phyloP scores from a whole-genome alignment of 2,329 filamentous ascomycete species.

The Neofusicoccum sp. region DNA sequence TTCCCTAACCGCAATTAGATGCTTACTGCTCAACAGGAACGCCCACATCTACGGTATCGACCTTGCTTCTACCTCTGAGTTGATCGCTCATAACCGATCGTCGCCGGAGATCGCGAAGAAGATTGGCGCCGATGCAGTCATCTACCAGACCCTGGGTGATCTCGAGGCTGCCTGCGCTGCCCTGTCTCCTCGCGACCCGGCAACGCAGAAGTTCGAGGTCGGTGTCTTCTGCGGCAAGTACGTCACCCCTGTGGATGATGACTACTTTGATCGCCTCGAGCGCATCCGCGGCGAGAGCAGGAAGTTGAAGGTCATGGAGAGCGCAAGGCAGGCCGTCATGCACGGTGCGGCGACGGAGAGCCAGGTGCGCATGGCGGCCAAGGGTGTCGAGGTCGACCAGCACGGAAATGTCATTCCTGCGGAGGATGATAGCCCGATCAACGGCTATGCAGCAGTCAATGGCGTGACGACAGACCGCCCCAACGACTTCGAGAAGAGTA shows the following conservation, averaged over 20 bases:
- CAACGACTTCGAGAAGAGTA: slow-evolving; percentile 27
- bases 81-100: slow-evolving; percentile 68
- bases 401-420: slow-evolving; percentile 58
- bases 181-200: slow-evolving; percentile 58
- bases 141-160: slow-evolving; percentile 74
- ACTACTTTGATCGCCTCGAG: slow-evolving; percentile 81
- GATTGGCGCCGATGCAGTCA: slow-evolving; percentile 73
- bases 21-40: slow-evolving; percentile 44
- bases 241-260: slow-evolving; percentile 72
- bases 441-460: slow-evolving; percentile 24
- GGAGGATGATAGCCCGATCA: slow-evolving; percentile 23
- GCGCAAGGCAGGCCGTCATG: slow-evolving; percentile 63
- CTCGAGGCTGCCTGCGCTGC: slow-evolving; percentile 77
- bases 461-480: slow-evolving; percentile 14
- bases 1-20: neutral
- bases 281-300: slow-evolving; percentile 67
- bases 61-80: slow-evolving; percentile 66
- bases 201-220: slow-evolving; percentile 72
- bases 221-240: slow-evolving; percentile 91
- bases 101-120: slow-evolving; percentile 61
- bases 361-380: slow-evolving; percentile 62
- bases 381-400: slow-evolving; percentile 58
- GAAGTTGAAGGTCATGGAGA: slow-evolving; percentile 65
- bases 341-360: slow-evolving; percentile 60
- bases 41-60: slow-evolving; percentile 87